Evolutionary conservation across 2,329 filamentous ascomycete species (phyloP).

Genomic region (Botryotinia narcissicola): DNA sequence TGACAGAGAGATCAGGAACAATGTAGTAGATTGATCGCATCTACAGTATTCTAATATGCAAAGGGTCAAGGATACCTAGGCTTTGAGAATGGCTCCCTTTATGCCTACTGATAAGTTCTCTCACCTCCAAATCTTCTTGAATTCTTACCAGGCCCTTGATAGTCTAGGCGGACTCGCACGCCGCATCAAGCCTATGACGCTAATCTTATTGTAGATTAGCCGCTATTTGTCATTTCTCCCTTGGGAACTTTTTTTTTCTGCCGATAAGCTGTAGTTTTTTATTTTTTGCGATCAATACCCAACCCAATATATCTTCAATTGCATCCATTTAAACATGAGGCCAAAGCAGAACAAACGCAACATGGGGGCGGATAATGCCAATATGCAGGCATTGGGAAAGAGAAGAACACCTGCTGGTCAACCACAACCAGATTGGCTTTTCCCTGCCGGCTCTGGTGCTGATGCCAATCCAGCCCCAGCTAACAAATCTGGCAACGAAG

Average conservation of each 20-base stretch:
- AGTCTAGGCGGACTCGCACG: neutral
- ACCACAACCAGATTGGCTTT: conserved; percentile 38
- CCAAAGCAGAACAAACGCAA: conserved; percentile 9
- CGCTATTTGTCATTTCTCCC: neutral
- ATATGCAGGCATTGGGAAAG: conserved; percentile 38
- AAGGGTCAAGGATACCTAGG: neutral
- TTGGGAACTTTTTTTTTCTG: conserved; percentile 15
- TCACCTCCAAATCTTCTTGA: neutral
- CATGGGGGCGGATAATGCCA: conserved; percentile 37
- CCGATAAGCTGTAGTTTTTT: conserved; percentile 12
- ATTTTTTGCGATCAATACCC: neutral
- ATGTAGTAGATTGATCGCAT: neutral
- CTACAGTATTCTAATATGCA: neutral
- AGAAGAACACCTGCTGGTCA: conserved; percentile 29
- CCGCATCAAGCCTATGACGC: neutral
- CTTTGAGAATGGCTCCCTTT: neutral
- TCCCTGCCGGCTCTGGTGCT: conserved; percentile 27
- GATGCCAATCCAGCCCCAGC: conserved; percentile 26
- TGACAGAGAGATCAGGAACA: neutral
- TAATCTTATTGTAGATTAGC: neutral
- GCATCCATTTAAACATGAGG: conserved; percentile 1
- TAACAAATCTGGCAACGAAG: conserved; percentile 25
- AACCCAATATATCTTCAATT: neutral
- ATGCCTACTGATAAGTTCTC: neutral
- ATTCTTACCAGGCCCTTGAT: neutral